Percentiles rank a stretch among this genome's conserved stretches.
phyloP scores from a whole-genome alignment of 192 early-diverging fungal species.

The Haplosporangium gracile region DNA sequence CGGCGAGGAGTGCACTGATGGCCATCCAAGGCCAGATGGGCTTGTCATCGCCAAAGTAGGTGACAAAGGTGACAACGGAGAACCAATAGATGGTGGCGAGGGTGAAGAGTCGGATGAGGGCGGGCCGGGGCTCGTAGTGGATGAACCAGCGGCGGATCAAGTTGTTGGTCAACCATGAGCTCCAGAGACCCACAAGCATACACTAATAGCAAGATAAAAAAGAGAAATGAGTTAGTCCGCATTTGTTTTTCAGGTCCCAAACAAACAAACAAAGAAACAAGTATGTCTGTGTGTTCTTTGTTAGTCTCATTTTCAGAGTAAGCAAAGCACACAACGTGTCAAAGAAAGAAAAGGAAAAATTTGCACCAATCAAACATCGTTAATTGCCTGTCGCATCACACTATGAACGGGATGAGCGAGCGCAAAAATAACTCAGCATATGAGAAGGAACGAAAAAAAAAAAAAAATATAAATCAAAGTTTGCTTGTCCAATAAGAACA shows the following conservation, averaged over 20 bases:
- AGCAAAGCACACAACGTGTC: neutral
- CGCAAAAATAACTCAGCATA: neutral
- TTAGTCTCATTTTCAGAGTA: neutral
- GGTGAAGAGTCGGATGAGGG: conserved; percentile 65
- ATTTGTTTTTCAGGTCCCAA: neutral
- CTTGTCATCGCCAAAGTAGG: conserved; percentile 66
- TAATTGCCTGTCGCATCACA: neutral
- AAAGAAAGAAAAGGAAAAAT: neutral
- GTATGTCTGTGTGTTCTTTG: neutral
- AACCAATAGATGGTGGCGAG: conserved; percentile 68
- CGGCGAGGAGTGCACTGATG: conserved; percentile 59
- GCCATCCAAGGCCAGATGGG: conserved; percentile 72
- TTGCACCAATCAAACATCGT: neutral
- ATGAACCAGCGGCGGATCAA: conserved; percentile 70
- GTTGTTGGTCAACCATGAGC: conserved; percentile 66
- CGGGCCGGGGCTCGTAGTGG: conserved; percentile 66
- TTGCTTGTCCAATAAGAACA: neutral
- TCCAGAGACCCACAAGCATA: conserved; percentile 68
- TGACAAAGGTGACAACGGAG: conserved; percentile 61
- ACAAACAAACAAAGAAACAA: neutral
- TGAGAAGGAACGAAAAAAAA: neutral
- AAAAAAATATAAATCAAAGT: conserved; percentile 7
- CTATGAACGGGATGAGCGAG: too few relatives aligned
- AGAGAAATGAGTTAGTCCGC: neutral
- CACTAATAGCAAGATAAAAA: conserved; percentile 52